These are phyloP conservation scores for Tulasnella sp. DNA, from an alignment of 768 basidiomycete genomes.

Conservation along the genomic window DNA sequence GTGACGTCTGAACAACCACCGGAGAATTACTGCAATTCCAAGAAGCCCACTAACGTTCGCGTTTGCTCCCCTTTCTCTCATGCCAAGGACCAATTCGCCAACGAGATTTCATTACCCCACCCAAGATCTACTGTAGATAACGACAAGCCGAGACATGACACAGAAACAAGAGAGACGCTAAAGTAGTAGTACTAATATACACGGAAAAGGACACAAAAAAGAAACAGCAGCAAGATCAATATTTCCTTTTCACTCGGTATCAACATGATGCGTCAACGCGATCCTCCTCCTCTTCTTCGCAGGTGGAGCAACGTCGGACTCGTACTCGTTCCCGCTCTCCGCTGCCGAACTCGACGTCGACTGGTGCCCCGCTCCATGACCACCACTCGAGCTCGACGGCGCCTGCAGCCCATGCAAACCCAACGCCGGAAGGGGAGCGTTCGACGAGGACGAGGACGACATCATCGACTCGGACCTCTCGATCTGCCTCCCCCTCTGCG, in stretches of 20 bases:
- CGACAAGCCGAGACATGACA: not conserved
- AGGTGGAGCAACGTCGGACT: slow-evolving; percentile 35
- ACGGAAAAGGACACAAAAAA: not conserved
- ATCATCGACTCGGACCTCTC: not conserved
- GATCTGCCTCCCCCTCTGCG: not conserved
- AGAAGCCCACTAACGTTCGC: not conserved
- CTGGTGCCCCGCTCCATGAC: not conserved
- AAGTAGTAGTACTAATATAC: not conserved
- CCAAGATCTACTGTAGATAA: not conserved
- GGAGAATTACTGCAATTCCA: no score
- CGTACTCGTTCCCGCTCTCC: slow-evolving; percentile 11
- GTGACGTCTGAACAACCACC: no score
- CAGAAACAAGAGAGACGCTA: not conserved
- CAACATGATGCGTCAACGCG: slow-evolving; percentile 33
- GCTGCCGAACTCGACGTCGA: not conserved
- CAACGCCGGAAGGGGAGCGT: not conserved
- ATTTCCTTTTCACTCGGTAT: not conserved
- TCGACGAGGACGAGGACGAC: not conserved
- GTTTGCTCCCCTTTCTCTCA: not conserved
- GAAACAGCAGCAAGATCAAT: not conserved
- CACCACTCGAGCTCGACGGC: not conserved
- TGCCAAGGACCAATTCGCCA: not conserved
- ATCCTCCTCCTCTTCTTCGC: slow-evolving; percentile 80
- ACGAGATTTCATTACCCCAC: not conserved
- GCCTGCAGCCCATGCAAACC: slow-evolving; percentile 1